These are phyloP conservation scores for Chlorella sp. DNA, from an alignment of 139 green algal genomes.

Conservation along the genomic window DNA sequence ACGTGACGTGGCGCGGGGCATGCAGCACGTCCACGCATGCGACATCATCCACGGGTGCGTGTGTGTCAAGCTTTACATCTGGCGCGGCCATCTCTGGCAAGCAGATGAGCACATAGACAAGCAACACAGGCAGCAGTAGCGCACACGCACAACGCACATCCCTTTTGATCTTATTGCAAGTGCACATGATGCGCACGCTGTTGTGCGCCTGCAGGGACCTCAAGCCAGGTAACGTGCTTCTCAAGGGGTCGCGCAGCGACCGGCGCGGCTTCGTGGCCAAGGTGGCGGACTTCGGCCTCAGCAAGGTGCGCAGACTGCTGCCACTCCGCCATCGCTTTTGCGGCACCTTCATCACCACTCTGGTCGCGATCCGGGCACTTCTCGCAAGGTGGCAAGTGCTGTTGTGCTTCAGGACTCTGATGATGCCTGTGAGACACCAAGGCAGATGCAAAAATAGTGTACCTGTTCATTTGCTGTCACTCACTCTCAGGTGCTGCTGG, in stretches of 20 bases:
- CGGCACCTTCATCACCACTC: too few species aligned
- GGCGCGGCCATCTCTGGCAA: background rate
- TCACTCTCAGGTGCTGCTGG: background rate
- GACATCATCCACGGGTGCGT: slow-evolving; percentile 22
- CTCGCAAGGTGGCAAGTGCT: too few species aligned
- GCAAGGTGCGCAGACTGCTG: slow-evolving; percentile 22
- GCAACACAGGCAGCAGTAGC: background rate
- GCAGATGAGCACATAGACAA: background rate
- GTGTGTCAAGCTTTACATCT: too few species aligned
- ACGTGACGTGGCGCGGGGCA: slow-evolving; percentile 24
- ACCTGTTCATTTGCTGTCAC: too few species aligned
- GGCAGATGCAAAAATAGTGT: too few species aligned
- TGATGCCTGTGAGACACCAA: too few species aligned
- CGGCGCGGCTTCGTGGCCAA: slow-evolving; percentile 57
- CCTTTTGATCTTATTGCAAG: too few species aligned
- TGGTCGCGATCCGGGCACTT: too few species aligned
- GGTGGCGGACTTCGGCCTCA: slow-evolving; percentile 65
- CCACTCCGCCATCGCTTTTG: too few species aligned
- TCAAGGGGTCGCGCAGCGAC: slow-evolving; percentile 34
- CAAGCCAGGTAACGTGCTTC: slow-evolving; percentile 69
- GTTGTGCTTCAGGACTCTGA: too few species aligned
- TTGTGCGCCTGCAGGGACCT: slow-evolving; percentile 41
- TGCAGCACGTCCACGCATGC: slow-evolving; percentile 47
- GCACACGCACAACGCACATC: too few species aligned
- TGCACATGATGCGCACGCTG: too few species aligned